These are phyloP conservation scores for Protomyces gravidus DNA, from an alignment of 1,139 yeast species.

Conservation along the genomic window DNA sequence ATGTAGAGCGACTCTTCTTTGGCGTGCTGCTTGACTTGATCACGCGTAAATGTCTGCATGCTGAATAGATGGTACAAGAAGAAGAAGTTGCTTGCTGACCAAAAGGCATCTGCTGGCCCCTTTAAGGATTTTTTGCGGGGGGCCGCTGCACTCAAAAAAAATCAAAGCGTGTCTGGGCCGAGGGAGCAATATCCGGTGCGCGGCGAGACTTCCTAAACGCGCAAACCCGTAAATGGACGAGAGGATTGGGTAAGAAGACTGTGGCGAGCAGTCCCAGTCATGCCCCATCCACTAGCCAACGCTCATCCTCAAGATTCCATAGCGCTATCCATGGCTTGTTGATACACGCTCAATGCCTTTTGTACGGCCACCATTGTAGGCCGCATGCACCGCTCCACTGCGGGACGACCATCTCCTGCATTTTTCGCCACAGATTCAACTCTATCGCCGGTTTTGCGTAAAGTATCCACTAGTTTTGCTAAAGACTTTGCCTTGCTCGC, in stretches of 20 bases:
- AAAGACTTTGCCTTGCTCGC: constrained; percentile 36
- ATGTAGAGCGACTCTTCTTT: constrained; percentile 28
- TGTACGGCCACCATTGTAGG: constrained; percentile 45
- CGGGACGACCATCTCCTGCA: constrained; percentile 13
- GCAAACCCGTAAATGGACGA: no score
- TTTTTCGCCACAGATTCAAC: constrained; percentile 42
- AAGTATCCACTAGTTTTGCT: constrained; percentile 40
- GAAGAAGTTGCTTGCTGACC: not conserved
- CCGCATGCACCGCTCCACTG: constrained; percentile 35
- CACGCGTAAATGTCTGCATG: constrained; percentile 15
- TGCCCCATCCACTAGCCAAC: not conserved
- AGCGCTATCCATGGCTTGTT: constrained; percentile 36
- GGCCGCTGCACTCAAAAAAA: no score
- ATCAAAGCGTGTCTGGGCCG: not conserved
- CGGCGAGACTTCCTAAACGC: no score
- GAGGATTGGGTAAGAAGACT: no score
- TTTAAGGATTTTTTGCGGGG: no score
- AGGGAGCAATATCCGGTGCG: no score
- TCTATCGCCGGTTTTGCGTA: constrained; percentile 49
- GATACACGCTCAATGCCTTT: constrained; percentile 44
- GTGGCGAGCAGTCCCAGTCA: no score
- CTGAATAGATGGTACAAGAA: not conserved
- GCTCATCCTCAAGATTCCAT: not conserved
- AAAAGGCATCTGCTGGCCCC: no score
- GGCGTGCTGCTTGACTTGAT: constrained; percentile 23